Conservation (phyloP, 176 grass and related monocot genomes). For the Neostapfia colusana region DNA sequence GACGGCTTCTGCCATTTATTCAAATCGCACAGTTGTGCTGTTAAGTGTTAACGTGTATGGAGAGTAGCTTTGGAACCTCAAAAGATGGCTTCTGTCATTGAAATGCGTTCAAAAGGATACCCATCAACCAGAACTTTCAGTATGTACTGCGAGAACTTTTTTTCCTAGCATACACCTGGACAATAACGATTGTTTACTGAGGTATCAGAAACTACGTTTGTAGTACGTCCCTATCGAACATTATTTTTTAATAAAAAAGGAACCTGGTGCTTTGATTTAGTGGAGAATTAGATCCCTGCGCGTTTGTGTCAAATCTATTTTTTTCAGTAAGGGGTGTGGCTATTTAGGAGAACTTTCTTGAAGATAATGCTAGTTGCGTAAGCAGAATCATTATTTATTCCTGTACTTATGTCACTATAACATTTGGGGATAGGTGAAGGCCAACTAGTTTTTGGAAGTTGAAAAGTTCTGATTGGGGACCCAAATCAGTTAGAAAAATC, state of each 20-base stretch:
- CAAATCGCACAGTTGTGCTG: background rate
- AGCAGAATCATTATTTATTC: background rate
- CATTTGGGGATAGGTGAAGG: background rate
- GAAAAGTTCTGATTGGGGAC: background rate
- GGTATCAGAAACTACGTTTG: background rate
- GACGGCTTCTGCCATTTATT: background rate
- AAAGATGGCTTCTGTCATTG: background rate
- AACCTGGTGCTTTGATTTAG: slow-evolving; percentile 16
- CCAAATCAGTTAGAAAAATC: background rate
- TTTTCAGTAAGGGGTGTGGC: background rate
- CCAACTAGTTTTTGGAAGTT: background rate
- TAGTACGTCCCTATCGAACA: slow-evolving; percentile 2
- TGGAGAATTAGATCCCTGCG: slow-evolving; percentile 22
- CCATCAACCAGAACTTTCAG: background rate
- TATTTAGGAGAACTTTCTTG: slow-evolving; percentile 25
- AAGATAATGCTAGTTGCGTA: slow-evolving; percentile 8
- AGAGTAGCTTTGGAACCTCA: slow-evolving; percentile 1
- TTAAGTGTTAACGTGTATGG: background rate
- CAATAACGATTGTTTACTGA: background rate
- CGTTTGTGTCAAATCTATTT: slow-evolving; percentile 22
- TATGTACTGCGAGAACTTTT: background rate
- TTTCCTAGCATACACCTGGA: background rate
- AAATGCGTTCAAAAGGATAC: background rate
- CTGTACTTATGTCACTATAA: background rate
- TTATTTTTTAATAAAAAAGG: background rate